phyloP scores from a whole-genome alignment of 768 basidiomycete genomes.

The Tylopilus subfusipes region DNA sequence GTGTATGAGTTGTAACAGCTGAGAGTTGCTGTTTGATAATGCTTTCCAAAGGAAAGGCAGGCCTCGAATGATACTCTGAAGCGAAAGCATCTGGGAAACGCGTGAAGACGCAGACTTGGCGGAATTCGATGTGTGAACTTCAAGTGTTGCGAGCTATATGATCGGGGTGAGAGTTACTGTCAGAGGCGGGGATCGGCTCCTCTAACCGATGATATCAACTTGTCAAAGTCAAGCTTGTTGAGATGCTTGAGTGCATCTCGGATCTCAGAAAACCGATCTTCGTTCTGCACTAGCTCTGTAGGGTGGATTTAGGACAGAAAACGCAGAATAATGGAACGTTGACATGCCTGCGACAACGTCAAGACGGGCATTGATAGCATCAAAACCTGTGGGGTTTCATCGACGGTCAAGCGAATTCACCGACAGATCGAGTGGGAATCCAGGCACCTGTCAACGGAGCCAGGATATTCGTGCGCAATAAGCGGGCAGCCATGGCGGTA shows the following conservation, averaged over 20 bases:
- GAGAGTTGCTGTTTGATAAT: slow-evolving; percentile 53
- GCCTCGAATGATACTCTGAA: slow-evolving; percentile 68
- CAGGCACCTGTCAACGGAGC: slow-evolving; percentile 72
- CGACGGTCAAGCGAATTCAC: neutral
- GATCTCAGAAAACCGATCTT: slow-evolving; percentile 68
- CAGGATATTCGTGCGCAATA: slow-evolving; percentile 75
- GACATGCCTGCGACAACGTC: slow-evolving; percentile 78
- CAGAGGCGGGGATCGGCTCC: neutral
- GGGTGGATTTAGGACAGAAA: neutral
- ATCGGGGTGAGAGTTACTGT: neutral
- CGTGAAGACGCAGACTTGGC: slow-evolving; percentile 66
- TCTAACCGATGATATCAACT: slow-evolving; percentile 67
- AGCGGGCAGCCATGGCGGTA: slow-evolving; percentile 86
- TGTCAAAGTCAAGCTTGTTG: slow-evolving; percentile 86
- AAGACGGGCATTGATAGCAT: slow-evolving; percentile 72
- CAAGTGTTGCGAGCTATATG: slow-evolving; percentile 61
- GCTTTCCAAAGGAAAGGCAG: slow-evolving; percentile 63
- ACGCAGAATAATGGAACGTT: neutral
- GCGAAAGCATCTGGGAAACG: slow-evolving; percentile 73
- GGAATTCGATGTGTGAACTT: slow-evolving; percentile 49
- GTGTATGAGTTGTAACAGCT: slow-evolving; percentile 58
- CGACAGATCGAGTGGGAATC: neutral
- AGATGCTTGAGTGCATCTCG: slow-evolving; percentile 65
- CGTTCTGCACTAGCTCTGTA: slow-evolving; percentile 70
- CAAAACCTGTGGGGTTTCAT: slow-evolving; percentile 22